phyloP scores from a whole-genome alignment of 2,329 filamentous ascomycete genomes.

The Botryotinia globosa region DNA sequence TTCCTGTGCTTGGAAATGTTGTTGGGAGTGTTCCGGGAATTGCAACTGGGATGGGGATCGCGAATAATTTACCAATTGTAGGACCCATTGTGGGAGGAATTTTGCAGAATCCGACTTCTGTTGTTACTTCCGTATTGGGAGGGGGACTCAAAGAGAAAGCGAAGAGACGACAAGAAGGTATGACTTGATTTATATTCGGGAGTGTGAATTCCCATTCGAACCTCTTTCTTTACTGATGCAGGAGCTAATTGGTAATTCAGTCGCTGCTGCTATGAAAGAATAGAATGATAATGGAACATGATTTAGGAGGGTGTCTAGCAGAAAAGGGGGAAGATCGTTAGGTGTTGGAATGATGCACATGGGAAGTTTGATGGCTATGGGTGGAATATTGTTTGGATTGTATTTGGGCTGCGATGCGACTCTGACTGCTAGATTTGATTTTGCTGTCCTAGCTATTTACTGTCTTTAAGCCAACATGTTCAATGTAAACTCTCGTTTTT shows the following conservation, averaged over 20 bases:
- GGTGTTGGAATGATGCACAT: neutral
- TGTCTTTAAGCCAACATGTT: too few relatives aligned
- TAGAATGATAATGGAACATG: neutral
- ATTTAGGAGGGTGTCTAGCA: too few relatives aligned
- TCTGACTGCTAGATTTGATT: neutral
- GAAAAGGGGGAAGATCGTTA: neutral
- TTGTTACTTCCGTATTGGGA: neutral
- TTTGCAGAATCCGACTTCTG: neutral
- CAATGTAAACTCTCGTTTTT: neutral
- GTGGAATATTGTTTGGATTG: neutral
- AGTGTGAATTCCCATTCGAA: accelerated
- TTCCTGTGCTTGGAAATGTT: neutral
- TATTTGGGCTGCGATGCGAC: neutral
- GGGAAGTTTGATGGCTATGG: neutral
- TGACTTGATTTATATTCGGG: neutral
- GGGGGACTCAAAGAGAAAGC: neutral
- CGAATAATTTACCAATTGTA: neutral
- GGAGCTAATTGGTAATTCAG: neutral
- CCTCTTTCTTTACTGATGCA: neutral
- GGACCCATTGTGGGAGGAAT: neutral
- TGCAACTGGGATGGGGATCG: neutral
- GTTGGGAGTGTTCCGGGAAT: neutral
- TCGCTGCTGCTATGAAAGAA: too few relatives aligned
- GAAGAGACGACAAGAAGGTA: neutral
- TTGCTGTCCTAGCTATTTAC: neutral